Evolutionary conservation across 495 filamentous ascomycete species (phyloP).

Genomic region (Lasiosphaeriaceae sp.): DNA sequence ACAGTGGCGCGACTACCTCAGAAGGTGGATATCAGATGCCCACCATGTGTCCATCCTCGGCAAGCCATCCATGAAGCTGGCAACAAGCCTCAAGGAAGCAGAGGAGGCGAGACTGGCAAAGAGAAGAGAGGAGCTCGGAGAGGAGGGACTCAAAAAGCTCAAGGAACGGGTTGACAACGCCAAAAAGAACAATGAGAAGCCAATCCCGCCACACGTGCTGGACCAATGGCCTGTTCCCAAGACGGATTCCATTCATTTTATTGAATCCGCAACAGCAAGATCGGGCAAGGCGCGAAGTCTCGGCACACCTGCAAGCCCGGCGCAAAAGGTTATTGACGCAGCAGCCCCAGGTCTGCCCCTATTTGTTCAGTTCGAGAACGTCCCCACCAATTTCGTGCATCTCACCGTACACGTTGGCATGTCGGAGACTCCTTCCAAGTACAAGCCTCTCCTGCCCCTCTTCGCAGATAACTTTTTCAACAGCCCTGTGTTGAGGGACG

Average conservation of each 20-base stretch:
- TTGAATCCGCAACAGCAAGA: constrained; percentile 79
- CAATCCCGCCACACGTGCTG: constrained; percentile 72
- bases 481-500: constrained; percentile 76
- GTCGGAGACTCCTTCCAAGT: constrained; percentile 62
- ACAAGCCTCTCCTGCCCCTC: constrained; percentile 76
- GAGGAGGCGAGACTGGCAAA: constrained; percentile 60
- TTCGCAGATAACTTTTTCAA: constrained; percentile 94
- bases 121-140: constrained; percentile 46
- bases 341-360: constrained; percentile 62
- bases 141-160: constrained; percentile 60
- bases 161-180: constrained; percentile 72
- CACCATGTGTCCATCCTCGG: constrained; percentile 84
- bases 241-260: constrained; percentile 87
- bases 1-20: constrained; percentile 78
- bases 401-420: constrained; percentile 75
- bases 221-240: constrained; percentile 76
- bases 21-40: constrained; percentile 80
- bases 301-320: constrained; percentile 59
- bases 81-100: constrained; percentile 66
- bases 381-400: constrained; percentile 84
- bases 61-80: constrained; percentile 68
- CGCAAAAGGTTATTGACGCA: constrained; percentile 74
- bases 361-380: constrained; percentile 96
- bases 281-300: constrained; percentile 73
- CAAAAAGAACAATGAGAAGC: constrained; percentile 76